Conservation (phyloP, 306 rosid genomes). For the Dalbergia cultrata region DNA sequence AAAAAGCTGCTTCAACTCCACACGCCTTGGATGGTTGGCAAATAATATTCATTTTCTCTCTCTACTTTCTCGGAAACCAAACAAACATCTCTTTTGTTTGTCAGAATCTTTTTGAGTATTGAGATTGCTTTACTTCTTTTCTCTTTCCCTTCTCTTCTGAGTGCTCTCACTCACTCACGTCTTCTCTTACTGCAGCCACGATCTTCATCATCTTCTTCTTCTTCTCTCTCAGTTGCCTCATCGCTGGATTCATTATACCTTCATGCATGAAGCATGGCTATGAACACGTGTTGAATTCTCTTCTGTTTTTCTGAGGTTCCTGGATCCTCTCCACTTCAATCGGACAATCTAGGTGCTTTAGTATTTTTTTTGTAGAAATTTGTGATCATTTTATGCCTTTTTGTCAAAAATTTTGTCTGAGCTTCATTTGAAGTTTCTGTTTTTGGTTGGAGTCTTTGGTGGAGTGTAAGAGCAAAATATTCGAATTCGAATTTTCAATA, state of each 20-base stretch:
- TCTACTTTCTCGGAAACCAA: conserved; percentile 69
- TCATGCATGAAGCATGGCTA: background rate
- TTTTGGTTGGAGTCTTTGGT: conserved; percentile 11
- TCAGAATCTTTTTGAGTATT: conserved; percentile 35
- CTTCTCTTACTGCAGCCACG: conserved; percentile 30
- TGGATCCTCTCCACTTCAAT: conserved; percentile 51
- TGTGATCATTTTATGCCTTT: background rate
- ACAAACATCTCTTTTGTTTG: conserved; percentile 58
- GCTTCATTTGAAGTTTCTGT: background rate
- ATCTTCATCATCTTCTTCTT: conserved; percentile 44
- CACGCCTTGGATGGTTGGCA: conserved; percentile 52
- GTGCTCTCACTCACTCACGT: background rate
- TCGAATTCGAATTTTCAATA: background rate
- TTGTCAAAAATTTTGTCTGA: background rate
- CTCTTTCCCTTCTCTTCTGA: background rate
- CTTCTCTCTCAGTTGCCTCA: conserved; percentile 18
- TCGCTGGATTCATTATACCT: conserved; percentile 32
- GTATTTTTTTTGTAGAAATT: background rate
- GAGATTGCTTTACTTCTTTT: conserved; percentile 1
- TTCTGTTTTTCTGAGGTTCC: conserved; percentile 39
- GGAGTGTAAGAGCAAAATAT: background rate
- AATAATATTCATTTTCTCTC: conserved; percentile 49
- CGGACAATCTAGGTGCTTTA: conserved; percentile 42
- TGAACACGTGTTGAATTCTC: conserved; percentile 34
- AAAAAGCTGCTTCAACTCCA: conserved; percentile 70